These are phyloP conservation scores for Biancaea sappan DNA, from an alignment of 306 rosid genomes.

Conservation along the genomic window DNA sequence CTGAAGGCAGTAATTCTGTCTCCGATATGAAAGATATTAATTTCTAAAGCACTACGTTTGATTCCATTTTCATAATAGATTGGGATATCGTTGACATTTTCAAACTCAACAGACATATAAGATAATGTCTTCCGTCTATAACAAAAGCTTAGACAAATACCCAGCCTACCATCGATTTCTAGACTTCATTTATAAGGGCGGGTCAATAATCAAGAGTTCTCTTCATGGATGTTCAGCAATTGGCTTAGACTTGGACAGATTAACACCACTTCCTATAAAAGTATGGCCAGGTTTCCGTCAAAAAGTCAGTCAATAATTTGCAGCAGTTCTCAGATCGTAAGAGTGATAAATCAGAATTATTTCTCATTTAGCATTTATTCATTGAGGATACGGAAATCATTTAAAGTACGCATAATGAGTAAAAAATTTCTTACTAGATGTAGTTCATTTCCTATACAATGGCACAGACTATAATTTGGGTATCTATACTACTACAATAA, in stretches of 20 bases:
- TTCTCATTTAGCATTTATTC: conserved; percentile 29
- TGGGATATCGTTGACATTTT: neutral
- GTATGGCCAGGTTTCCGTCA: neutral
- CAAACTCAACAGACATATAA: no score
- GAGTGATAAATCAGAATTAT: neutral
- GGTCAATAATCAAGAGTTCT: neutral
- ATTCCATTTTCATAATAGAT: neutral
- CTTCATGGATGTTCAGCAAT: neutral
- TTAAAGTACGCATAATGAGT: conserved; percentile 30
- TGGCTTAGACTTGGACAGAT: neutral
- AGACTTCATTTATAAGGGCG: no score
- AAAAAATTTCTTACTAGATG: conserved; percentile 39
- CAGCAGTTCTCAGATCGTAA: neutral
- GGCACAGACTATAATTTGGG: neutral
- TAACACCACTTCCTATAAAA: neutral
- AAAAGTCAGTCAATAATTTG: neutral
- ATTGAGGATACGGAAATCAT: conserved; percentile 24
- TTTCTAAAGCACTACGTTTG: no score
- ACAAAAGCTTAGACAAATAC: no score
- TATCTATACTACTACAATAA: no score
- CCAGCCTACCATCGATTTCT: no score
- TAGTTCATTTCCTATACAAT: conserved; percentile 32
- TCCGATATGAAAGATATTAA: no score
- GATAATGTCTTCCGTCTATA: no score
- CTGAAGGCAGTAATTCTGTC: no score